Evolutionary conservation across 805 yeast species (phyloP).

Genomic region (Blastobotrys robertii): DNA sequence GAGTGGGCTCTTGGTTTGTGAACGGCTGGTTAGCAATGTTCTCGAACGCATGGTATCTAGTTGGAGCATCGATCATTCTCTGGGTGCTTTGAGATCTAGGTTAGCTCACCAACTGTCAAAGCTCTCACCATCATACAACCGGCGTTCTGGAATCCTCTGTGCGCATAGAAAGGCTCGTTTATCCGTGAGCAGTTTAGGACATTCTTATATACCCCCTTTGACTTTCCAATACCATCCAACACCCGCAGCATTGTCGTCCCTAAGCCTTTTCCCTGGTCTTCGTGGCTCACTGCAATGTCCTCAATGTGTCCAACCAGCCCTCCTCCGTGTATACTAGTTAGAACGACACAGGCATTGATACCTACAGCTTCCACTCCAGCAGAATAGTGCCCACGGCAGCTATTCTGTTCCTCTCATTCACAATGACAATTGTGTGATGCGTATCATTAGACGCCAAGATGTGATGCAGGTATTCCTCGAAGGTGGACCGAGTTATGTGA

Average conservation of each 20-base stretch:
- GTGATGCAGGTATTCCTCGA: slow-evolving; percentile 6
- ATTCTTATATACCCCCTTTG: slow-evolving; percentile 14
- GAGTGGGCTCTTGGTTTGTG: too few relatives aligned
- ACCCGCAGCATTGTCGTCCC: slow-evolving; percentile 8
- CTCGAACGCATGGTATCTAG: too few relatives aligned
- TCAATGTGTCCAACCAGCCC: slow-evolving; percentile 17
- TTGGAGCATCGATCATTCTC: too few relatives aligned
- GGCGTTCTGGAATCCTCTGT: slow-evolving; percentile 8
- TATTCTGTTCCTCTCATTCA: slow-evolving; percentile 2
- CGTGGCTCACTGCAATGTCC: slow-evolving; percentile 11
- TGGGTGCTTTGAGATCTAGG: too few relatives aligned
- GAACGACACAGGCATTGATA: neutral
- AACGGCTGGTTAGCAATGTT: too few relatives aligned
- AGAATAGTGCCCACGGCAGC: slow-evolving; percentile 14
- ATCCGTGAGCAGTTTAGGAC: slow-evolving; percentile 13
- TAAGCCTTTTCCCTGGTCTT: slow-evolving; percentile 13
- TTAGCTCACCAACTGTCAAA: neutral
- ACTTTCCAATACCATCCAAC: slow-evolving; percentile 9
- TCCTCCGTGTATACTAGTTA: slow-evolving; percentile 10
- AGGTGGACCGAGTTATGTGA: slow-evolving; percentile 4
- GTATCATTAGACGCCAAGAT: slow-evolving; percentile 1
- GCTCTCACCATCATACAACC: slow-evolving; percentile 15
- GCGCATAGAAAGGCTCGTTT: slow-evolving; percentile 9
- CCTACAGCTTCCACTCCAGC: slow-evolving; percentile 12
- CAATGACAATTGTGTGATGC: slow-evolving; percentile 9